Evolutionary conservation across 2,329 filamentous ascomycete genomes (phyloP), one percentile per base, ranked within the genome.

Genomic region (Penicillium sp.): DNA sequence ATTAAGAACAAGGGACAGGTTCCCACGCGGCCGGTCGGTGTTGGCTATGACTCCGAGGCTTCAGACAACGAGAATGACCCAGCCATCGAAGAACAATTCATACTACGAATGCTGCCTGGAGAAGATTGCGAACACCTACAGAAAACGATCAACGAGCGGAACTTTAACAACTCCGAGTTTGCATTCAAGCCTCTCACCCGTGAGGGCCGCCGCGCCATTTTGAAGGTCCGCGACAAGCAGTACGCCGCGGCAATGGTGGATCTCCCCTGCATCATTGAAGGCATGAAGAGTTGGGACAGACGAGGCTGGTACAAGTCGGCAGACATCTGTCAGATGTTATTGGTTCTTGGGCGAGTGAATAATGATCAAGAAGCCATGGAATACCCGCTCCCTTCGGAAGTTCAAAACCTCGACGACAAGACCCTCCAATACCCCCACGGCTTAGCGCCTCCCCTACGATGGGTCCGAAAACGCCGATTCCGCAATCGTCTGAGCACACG

Each of bases 1-100:
- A 76, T 90, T 54, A 88, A 86, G 66, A 79, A 85, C 46, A 85
- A 87, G 63, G 88, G 87, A n/a, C 83, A 86, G 59, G 81, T 84
- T 1, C 88, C 90, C 6, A 79, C 83, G 31, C 84, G 90, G 59
- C 86, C 86, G 5, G 83, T 85, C 1, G 94, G 94, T 48, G 91
- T 96, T 52, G 94, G 93, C 7, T 99, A 97, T 74, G 94, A 99
- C 71, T 97, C 92, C 3, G 94, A 97, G 73, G 91, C 92, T 11
- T 94, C 92, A 52, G 94, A 97, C 68, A 86, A 88, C 13, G 94
- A 99, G 72, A 75, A 79, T 9, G 94, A 99, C 67, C 94, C 94
- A 0, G 83, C 89, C 1, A 90, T 96, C 57, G 93, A 97, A 73
- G 89, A 93, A 67, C 88, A 95, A 60, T 91, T 97, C 62, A 82